Evolutionary conservation across 192 early-diverging fungal species (phyloP), one percentile per base, ranked within the genome.

Genomic region (Mortierella antarctica): DNA sequence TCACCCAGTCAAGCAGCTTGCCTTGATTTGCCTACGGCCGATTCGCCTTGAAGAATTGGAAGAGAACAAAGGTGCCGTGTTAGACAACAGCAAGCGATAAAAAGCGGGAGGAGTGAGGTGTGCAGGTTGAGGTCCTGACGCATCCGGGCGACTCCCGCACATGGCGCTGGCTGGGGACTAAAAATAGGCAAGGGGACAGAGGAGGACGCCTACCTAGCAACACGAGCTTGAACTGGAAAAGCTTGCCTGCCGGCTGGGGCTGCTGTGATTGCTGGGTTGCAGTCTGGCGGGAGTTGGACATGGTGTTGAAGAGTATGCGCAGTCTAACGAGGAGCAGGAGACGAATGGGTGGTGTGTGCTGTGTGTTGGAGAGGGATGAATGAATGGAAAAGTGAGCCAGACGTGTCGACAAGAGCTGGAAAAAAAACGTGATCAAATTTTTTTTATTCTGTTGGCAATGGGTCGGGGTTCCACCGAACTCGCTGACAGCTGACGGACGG

Each of bases 191-290:
- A 23, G 15, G 12, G 62, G 9, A 46, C 8, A 8, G 8, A 64
- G 21, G 39, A 51, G 4, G n/a, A 45, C 41, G 62, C 69, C 12
- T 87, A 91, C 97, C 97, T 62, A 99, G 88, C 52, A 99, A 87
- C 55, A 99, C 97, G 55, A 99, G 92, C 72, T 98, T 99, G 76
- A 97, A 96, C 69, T 93, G 94, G 76, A 92, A 93, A 65, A 92
- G 90, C 71, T 94, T 96, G 57, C 86, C 86, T 20, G 83, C 63
- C 49, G 82, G 68, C 66, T 83, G 81, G 53, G 57, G 83, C 65
- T 64, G 67, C 21, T 68, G 74, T 13, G 73, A 31, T 31, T 31
- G 31, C 46, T 67, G 40, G 45, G 23, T 39, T 23, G 53, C 41
- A 9, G 51, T 52, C 57, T 82, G 79, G 61, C 72, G 70, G 14